Conservation (phyloP, 495 filamentous ascomycete genomes). For the Penicillium alfredii region DNA sequence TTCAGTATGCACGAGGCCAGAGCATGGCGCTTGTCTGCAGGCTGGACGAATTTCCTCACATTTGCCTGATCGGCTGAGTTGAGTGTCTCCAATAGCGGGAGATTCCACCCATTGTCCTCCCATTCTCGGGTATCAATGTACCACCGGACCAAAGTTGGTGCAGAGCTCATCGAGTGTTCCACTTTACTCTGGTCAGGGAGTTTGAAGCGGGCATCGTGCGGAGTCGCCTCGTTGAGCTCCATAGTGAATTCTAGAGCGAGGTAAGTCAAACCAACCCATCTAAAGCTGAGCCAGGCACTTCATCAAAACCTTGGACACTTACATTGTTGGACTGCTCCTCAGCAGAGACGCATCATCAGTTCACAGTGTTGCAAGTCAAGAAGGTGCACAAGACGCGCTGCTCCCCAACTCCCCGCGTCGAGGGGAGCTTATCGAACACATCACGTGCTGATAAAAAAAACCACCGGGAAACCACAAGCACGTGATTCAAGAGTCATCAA, state of each 20-base stretch:
- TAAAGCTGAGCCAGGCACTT: too few species aligned
- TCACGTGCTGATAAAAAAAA: slow-evolving; percentile 23
- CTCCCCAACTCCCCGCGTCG: too few species aligned
- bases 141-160: slow-evolving; percentile 31
- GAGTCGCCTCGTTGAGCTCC: slow-evolving; percentile 13
- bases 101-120: slow-evolving; percentile 23
- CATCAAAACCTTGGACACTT: too few species aligned
- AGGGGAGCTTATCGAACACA: slow-evolving; percentile 1
- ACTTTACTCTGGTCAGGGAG: neutral
- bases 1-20: slow-evolving; percentile 77
- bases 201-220: slow-evolving; percentile 6
- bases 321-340: too few species aligned
- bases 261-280: too few species aligned
- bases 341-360: too few species aligned
- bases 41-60: slow-evolving; percentile 34
- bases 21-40: slow-evolving; percentile 41
- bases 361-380: too few species aligned
- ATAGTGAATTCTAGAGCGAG: too few species aligned
- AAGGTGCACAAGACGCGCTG: too few species aligned
- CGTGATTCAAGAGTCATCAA: slow-evolving; percentile 24
- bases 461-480: slow-evolving; percentile 22
- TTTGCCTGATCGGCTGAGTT: slow-evolving; percentile 30
- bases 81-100: slow-evolving; percentile 35
- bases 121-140: slow-evolving; percentile 41
- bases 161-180: slow-evolving; percentile 1